Conservation (phyloP, 768 basidiomycete species). For the Rhodotorula paludigena region DNA sequence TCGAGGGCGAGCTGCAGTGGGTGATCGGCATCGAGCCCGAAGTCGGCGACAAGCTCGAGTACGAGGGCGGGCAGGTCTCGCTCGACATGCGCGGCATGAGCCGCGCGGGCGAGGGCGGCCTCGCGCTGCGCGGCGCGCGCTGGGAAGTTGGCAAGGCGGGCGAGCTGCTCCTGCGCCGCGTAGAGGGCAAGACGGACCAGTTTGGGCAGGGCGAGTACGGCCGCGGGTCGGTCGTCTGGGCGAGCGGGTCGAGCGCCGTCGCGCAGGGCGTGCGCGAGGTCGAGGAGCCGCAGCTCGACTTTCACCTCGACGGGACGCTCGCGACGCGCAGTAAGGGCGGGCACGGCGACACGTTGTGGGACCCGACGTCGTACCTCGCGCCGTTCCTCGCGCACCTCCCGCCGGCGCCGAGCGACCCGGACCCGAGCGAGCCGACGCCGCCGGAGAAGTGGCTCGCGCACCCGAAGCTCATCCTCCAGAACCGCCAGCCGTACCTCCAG, state of each 20-base stretch:
- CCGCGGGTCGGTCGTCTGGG: slow-evolving; percentile 18
- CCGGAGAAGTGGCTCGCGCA: slow-evolving; percentile 22
- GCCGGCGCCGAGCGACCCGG: not conserved
- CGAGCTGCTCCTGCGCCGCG: slow-evolving; percentile 17
- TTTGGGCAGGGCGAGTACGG: slow-evolving; percentile 20
- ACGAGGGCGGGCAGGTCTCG: slow-evolving; percentile 33
- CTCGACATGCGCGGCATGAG: slow-evolving; percentile 15
- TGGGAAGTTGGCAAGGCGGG: slow-evolving; percentile 24
- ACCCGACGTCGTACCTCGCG: slow-evolving; percentile 29
- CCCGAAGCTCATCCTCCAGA: slow-evolving; percentile 25
- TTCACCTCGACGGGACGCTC: slow-evolving; percentile 19
- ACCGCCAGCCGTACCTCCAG: slow-evolving; percentile 29
- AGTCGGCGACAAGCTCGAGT: slow-evolving; percentile 35
- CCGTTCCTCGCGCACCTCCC: slow-evolving; percentile 6
- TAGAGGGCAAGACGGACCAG: slow-evolving; percentile 12
- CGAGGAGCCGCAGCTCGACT: slow-evolving; percentile 29
- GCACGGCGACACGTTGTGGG: slow-evolving; percentile 22
- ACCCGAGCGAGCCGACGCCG: slow-evolving; percentile 5
- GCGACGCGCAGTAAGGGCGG: slow-evolving; percentile 1
- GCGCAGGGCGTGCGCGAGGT: not conserved
- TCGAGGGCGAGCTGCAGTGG: slow-evolving; percentile 39
- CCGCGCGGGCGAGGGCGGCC: slow-evolving; percentile 24
- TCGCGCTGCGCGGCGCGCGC: slow-evolving; percentile 14
- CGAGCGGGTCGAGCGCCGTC: not conserved
- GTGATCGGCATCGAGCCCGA: slow-evolving; percentile 42